Percentiles rank a stretch among this genome's conserved stretches.
Evolutionary conservation across 441 rosid genomes (phyloP).

Genomic region (Bruguiera hainesii): DNA sequence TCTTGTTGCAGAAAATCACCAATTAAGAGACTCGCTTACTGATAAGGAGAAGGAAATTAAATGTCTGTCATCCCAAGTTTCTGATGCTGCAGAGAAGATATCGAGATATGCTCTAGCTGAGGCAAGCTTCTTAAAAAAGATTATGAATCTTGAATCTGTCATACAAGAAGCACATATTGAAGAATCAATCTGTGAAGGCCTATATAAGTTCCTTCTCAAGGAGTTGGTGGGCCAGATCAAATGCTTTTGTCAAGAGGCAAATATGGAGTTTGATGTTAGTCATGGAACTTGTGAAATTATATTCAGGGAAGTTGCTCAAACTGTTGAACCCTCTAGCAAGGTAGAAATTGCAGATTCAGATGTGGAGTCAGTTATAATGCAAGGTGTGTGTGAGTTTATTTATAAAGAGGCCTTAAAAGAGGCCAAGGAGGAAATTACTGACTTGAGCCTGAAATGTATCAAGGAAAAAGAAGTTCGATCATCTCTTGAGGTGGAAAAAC

Average conservation of each 20-base stretch:
- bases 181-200: constrained; percentile 46
- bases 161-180: constrained; percentile 49
- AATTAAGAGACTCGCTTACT: constrained; percentile 41
- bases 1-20: constrained; percentile 50
- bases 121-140: constrained; percentile 37
- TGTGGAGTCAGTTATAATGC: constrained; percentile 41
- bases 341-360: constrained; percentile 47
- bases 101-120: constrained; percentile 36
- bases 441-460: constrained; percentile 34
- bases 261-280: constrained; percentile 31
- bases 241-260: constrained; percentile 35
- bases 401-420: constrained; percentile 55
- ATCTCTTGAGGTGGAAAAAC: constrained; percentile 30
- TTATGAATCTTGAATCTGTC: constrained; percentile 40
- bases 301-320: constrained; percentile 38
- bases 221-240: constrained; percentile 37
- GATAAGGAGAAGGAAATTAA: constrained; percentile 44
- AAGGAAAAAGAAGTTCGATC: constrained; percentile 34
- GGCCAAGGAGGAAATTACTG: constrained; percentile 47
- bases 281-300: constrained; percentile 38
- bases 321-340: constrained; percentile 26
- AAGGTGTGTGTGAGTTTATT: constrained; percentile 41
- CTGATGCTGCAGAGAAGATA: constrained; percentile 48
- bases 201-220: constrained; percentile 44
- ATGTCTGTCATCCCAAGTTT: constrained; percentile 39